phyloP scores from a whole-genome alignment of 306 rosid species.

The barrel medic (Medicago truncatula) region MtrunA17r5.0-ANR NC_053043.1:21188501-21189000 shows the following conservation, averaged over 20 bases:
- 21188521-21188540: conserved; percentile 60
- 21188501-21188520: conserved; percentile 93
- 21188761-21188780: conserved; percentile 86
- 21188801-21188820: conserved; percentile 81
- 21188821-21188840: conserved; percentile 83
- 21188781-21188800: conserved; percentile 86
- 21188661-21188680: conserved; percentile 80
- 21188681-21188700: conserved; percentile 77
- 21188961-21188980: neutral
- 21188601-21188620: conserved; percentile 4
- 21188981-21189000: conserved; percentile 1
- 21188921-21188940: conserved; percentile 1
- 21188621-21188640: neutral
- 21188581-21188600: neutral
- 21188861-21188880: conserved; percentile 26
- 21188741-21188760: conserved; percentile 91
- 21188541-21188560: conserved; percentile 33
- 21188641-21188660: conserved; percentile 23
- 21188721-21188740: conserved; percentile 98
- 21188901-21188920: conserved; percentile 12
- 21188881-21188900: conserved; percentile 14
- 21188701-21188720: conserved; percentile 66
- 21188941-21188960: conserved; percentile 22
- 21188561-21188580: conserved; percentile 13
- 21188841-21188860: conserved; percentile 63